A percentile compares a stretch with the other conserved stretches of the same genome.
Conservation (phyloP, 1,139 yeast species). For the Candida sp. region DNA sequence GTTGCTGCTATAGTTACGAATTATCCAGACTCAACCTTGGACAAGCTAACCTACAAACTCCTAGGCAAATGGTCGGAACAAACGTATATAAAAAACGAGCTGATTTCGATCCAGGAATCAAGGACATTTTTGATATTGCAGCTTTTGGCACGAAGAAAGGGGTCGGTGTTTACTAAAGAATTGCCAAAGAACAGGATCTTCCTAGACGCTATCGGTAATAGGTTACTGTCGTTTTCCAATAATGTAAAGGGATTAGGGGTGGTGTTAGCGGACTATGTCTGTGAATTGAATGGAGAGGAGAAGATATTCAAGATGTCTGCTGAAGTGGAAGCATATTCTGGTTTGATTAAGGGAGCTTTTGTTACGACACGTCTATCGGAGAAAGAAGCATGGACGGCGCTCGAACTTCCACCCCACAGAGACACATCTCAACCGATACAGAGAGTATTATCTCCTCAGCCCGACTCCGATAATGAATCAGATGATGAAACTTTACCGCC, state of each 20-base stretch:
- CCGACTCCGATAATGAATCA: constrained; percentile 47
- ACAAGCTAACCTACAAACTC: constrained; percentile 14
- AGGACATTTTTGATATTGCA: constrained; percentile 38
- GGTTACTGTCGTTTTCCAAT: constrained; percentile 48
- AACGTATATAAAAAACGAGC: constrained; percentile 29
- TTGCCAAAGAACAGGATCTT: constrained; percentile 33
- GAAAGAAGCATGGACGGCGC: constrained; percentile 19
- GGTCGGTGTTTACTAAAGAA: constrained; percentile 16
- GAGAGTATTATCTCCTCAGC: constrained; percentile 2
- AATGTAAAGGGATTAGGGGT: constrained; percentile 48
- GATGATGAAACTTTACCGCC: constrained; percentile 53
- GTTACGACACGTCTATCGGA: neutral
- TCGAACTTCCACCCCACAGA: constrained; percentile 12
- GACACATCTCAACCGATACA: neutral
- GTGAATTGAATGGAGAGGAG: constrained; percentile 33
- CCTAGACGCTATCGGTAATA: constrained; percentile 45
- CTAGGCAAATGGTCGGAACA: constrained; percentile 36
- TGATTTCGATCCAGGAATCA: constrained; percentile 36
- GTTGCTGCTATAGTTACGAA: constrained; percentile 12
- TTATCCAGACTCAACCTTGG: constrained; percentile 7
- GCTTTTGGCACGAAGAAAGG: constrained; percentile 24
- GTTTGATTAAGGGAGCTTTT: constrained; percentile 6
- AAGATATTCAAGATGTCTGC: constrained; percentile 41
- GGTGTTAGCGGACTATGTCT: constrained; percentile 48
- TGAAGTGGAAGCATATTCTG: constrained; percentile 9